Evolutionary conservation across 2,329 filamentous ascomycete species (phyloP), one percentile per base, ranked within the genome.

Genomic region (Sarocladium kiliense): DNA sequence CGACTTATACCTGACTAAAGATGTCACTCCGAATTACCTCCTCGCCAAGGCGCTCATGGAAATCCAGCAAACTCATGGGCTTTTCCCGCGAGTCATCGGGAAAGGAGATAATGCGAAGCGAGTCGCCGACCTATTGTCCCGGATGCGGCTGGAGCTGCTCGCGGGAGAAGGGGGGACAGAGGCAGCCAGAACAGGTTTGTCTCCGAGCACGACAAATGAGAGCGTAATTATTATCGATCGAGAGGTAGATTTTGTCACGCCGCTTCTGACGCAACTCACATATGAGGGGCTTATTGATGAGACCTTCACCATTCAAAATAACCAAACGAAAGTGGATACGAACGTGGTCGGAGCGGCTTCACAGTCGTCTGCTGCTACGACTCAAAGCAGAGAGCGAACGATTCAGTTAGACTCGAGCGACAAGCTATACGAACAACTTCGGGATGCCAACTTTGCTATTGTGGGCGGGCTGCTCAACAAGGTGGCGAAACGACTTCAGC

Each of bases 201-300:
- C 89, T 11, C 93, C 94, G 12, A 97, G 94, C 69, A 88, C 88
- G 11, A 86, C 86, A 6, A 89, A 91, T 49, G 94, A 99, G 69
- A 96, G 88, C 65, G 77, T 97, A 57, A 92, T 99, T 64, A 88
- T 99, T 58, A 91, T 99, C 55, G 94, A 99, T 70, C 88, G 94
- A 51, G 92, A 97, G 67, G 88, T 96, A 55, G 94, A 99, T 69
- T 91, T 94, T 64, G 90, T 93, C 16, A 97, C 94, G 1, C 87
- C 89, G 0, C 79, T 99, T 16, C 85, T 99, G 54, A 97, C 93
- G 0, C 94, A 99, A 68, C 76, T 99, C 58, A 99, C 94, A 1
- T 99, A 99, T 65, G 93, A 99, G 72, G 94, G 94, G 3, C 77
- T 99, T 25, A 87, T 99, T 54, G 95, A 99, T 65, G 94, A 99